Evolutionary conservation across 2,329 filamentous ascomycete genomes (phyloP), one percentile per base, ranked within the genome.

Genomic region (Alternaria ventricosa): DNA sequence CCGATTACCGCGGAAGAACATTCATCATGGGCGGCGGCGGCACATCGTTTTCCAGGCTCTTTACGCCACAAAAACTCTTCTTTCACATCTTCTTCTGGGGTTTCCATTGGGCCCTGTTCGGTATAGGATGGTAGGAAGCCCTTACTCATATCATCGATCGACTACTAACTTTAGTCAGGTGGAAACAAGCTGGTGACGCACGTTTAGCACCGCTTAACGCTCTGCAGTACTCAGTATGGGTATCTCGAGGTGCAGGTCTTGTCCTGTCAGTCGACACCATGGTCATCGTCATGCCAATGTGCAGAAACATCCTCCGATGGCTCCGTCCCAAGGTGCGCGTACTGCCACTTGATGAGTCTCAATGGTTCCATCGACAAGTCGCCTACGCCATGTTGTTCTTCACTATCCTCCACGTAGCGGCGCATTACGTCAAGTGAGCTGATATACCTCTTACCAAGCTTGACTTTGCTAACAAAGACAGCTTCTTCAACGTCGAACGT

Each of bases 341-440:
- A 84, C 79, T 98, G 12, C 96, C 96, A 6, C 86, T 99, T n/a
- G 96, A 99, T 75, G 96, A 99, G 83, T 96, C 94, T 63, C 87
- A 94, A 70, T 99, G 94, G 94, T 96, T 99, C 81, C 96, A 99
- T 83, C 88, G 95, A 68, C 96, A 99, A 80, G 87, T 97, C 46
- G 95, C 96, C 18, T 99, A 99, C 78, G 86, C 93, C 1, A 84
- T 98, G 83, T 85, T 98, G 4, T 77, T 97, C 59, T 99, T 94
- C 80, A 92, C 90, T 27, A 86, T 89, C 54, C 80, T 93, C 27
- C 96, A 99, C 80, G 91, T 90, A 1, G 77, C 86, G 13, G 89
- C 89, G 55, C 96, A 99, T 82, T 99, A 99, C 75, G 93, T 98
- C 84, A 99, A 99, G 90, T 93, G 85, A 80, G 88, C 82, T 59